Evolutionary conservation across 2,329 filamentous ascomycete species (phyloP), one percentile per base, ranked within the genome.

Genomic region (Pezicula carpinea): DNA sequence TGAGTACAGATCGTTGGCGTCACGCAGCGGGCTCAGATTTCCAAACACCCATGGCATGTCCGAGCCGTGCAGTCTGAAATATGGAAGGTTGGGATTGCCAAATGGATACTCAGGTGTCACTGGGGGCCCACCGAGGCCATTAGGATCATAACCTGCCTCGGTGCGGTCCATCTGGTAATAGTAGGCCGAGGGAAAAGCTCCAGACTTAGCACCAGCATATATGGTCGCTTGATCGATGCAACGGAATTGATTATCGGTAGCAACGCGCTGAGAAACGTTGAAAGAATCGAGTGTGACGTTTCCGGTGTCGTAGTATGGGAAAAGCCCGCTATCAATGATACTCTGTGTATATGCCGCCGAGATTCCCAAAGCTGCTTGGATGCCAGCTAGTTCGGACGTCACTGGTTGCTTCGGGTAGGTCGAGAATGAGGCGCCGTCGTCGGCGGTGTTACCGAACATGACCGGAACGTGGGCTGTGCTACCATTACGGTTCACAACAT

Each of bases 161-260:
- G 70, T 70, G 22, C 75, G 72, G 15, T 76, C 67, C 54, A 78
- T 71, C 49, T 76, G 69, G 57, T 77, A 79, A 57, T 70, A 78
- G 53, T 73, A 78, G 0, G 71, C 64, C 5, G 65, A 64, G 21
- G 66, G 57, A 56, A 79, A 77, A 0, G 69, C 69, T 1, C 60
- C 54, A 2, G 69, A 68, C 26, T 57, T 18, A 0, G 49, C 41
- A 3, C 50, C 75, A 1, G 74, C 71, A 50, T 74, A 78, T 6
- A 76, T 67, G 2, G 75, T 79, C 0, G 76, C 75, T 60, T 79
- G 70, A 50, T 79, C 75, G 40, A 77, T 66, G 53, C 76, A 80
- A 46, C 74, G 72, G 65, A 79, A 79, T 5, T 71, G 71, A 38
- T 69, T 71, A 54, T 79, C 76, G 3, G 75, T 78, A 3, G 73